Conservation (phyloP, 805 yeast genomes). For the Candida golubevii region DNA sequence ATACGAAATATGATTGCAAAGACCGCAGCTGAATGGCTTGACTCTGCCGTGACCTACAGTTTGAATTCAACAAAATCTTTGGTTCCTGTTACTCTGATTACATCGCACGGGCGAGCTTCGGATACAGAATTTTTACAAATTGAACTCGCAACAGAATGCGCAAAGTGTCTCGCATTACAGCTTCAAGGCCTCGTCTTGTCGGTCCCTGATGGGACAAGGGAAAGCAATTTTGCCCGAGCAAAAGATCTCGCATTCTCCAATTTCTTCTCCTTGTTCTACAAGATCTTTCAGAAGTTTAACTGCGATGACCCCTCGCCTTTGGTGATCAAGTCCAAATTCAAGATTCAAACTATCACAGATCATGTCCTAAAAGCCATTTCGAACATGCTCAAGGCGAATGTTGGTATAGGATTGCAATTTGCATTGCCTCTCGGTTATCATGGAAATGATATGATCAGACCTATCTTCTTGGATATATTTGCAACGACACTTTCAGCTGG, state of each 20-base stretch:
- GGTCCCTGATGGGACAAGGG: conserved; percentile 51
- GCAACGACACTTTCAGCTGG: conserved; percentile 53
- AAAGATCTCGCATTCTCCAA: conserved; percentile 63
- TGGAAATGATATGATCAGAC: conserved; percentile 56
- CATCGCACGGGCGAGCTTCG: conserved; percentile 16
- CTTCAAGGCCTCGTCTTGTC: conserved; percentile 57
- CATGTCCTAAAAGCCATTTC: conserved; percentile 63
- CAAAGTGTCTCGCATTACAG: conserved; percentile 52
- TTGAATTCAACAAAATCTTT: conserved; percentile 15
- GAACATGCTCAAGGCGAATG: conserved; percentile 65
- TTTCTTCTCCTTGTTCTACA: conserved; percentile 59
- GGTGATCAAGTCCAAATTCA: conserved; percentile 41
- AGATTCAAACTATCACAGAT: conserved; percentile 53
- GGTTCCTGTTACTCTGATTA: not conserved
- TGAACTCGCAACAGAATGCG: conserved; percentile 63
- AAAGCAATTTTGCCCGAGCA: conserved; percentile 49
- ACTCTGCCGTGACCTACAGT: conserved; percentile 40
- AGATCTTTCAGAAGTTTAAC: conserved; percentile 46
- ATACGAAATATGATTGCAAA: conserved; percentile 47
- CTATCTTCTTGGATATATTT: conserved; percentile 74
- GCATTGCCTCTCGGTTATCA: conserved; percentile 80
- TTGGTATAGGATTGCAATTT: conserved; percentile 70
- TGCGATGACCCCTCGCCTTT: conserved; percentile 14
- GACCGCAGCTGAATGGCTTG: conserved; percentile 50
- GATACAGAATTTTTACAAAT: conserved; percentile 48